phyloP scores from a whole-genome alignment of 768 basidiomycete genomes.

The Crassisporium funariophilum region DNA sequence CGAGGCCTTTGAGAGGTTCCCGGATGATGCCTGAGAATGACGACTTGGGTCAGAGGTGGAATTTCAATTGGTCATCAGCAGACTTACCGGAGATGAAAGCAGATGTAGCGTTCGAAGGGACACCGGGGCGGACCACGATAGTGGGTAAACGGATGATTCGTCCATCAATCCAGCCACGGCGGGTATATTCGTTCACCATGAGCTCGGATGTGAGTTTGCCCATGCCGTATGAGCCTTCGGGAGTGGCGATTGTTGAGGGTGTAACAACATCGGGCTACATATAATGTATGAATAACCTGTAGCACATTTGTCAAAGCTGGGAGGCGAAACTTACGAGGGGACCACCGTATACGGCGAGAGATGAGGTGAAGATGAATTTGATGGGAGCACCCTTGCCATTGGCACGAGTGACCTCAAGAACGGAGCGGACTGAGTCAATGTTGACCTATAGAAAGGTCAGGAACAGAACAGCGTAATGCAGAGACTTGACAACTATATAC shows the following conservation, averaged over 20 bases:
- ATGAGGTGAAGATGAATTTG: slow-evolving; percentile 62
- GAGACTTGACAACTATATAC: no score
- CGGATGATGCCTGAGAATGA: slow-evolving; percentile 46
- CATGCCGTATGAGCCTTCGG: slow-evolving; percentile 59
- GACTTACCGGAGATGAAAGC: slow-evolving; percentile 56
- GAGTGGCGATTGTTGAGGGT: slow-evolving; percentile 51
- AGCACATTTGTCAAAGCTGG: slow-evolving; percentile 2
- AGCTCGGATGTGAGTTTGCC: slow-evolving; percentile 58
- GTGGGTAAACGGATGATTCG: slow-evolving; percentile 63
- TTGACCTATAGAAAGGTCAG: slow-evolving; percentile 49
- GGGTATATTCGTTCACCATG: slow-evolving; percentile 60
- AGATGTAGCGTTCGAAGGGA: slow-evolving; percentile 55
- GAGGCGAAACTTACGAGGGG: slow-evolving; percentile 35
- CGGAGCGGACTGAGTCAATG: slow-evolving; percentile 53
- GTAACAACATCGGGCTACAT: slow-evolving; percentile 43
- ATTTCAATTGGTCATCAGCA: not conserved
- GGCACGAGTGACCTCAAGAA: slow-evolving; percentile 40
- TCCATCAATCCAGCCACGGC: slow-evolving; percentile 59
- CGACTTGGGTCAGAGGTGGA: not conserved
- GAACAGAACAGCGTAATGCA: no score
- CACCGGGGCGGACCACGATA: slow-evolving; percentile 57
- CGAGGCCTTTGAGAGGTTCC: slow-evolving; percentile 55
- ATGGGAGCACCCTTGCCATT: slow-evolving; percentile 29
- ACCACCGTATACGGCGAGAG: slow-evolving; percentile 62
- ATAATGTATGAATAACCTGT: not conserved